These are phyloP conservation scores for Ceratobasidium papillatum DNA, from an alignment of 1,284 basidiomycete species.

Conservation along the genomic window DNA sequence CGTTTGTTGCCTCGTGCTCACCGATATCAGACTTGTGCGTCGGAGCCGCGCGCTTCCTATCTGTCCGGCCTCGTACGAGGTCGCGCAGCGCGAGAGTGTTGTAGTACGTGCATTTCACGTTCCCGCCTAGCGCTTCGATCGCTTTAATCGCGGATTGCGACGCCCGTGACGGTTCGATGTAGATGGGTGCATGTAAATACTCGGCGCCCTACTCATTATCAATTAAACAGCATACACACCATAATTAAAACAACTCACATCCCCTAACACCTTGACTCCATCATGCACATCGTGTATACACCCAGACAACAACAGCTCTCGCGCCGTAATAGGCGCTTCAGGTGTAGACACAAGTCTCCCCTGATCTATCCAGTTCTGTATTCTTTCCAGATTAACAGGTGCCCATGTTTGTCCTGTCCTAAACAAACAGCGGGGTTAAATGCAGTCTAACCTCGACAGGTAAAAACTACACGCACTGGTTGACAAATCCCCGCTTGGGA, in stretches of 20 bases:
- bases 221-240: slow-evolving; percentile 36
- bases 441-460: slow-evolving; percentile 44
- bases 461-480: slow-evolving; percentile 65
- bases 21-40: slow-evolving; percentile 86
- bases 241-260: slow-evolving; percentile 59
- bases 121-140: slow-evolving; percentile 83
- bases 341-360: slow-evolving; percentile 83
- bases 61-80: slow-evolving; percentile 75
- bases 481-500: slow-evolving; percentile 94
- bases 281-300: slow-evolving; percentile 89
- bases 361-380: slow-evolving; percentile 91
- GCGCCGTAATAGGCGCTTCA: slow-evolving; percentile 86
- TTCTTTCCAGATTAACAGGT: slow-evolving; percentile 84
- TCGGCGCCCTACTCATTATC: slow-evolving; percentile 63
- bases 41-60: slow-evolving; percentile 77
- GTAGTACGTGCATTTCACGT: slow-evolving; percentile 91
- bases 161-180: slow-evolving; percentile 85
- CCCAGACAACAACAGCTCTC: slow-evolving; percentile 83
- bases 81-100: slow-evolving; percentile 86
- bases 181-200: slow-evolving; percentile 76
- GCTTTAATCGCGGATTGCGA: slow-evolving; percentile 87
- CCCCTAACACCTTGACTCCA: slow-evolving; percentile 91
- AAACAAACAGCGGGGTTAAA: background rate
- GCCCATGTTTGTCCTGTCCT: slow-evolving; percentile 80
- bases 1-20: slow-evolving; percentile 55